These are phyloP conservation scores for Oemleria cerasiformis DNA, from an alignment of 306 rosid species.

Conservation along the genomic window DNA sequence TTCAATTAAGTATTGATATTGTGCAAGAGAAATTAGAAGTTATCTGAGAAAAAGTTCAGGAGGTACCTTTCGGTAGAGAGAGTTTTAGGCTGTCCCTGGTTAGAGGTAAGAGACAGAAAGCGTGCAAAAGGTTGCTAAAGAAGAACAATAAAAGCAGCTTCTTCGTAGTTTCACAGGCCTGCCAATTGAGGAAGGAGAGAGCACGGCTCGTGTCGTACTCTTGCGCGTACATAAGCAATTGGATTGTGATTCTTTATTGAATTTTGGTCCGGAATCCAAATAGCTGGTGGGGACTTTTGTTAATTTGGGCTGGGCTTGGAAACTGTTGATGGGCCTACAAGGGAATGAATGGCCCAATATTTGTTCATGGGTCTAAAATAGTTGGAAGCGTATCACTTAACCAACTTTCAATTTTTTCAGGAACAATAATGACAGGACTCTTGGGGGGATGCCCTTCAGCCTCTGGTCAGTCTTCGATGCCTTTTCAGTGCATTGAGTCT, in stretches of 20 bases:
- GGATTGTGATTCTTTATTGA: not conserved
- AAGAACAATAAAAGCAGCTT: not conserved
- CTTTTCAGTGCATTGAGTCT: no score
- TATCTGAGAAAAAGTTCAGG: not conserved
- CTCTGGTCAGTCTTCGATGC: no score
- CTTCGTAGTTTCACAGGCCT: not conserved
- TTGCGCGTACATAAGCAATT: not conserved
- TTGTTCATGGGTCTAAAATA: no score
- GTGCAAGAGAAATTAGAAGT: not conserved
- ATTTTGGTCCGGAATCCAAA: not conserved
- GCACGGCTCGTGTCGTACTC: not conserved
- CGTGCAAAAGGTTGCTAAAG: constrained; percentile 1
- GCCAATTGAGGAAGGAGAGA: not conserved
- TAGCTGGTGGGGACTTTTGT: not conserved
- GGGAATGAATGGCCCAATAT: no score
- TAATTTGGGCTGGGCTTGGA: not conserved
- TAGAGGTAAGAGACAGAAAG: not conserved
- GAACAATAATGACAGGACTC: no score
- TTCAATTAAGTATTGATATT: not conserved
- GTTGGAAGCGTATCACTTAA: no score
- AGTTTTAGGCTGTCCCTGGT: not conserved
- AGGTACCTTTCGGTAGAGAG: not conserved
- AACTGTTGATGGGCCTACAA: not conserved
- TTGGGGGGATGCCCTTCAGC: no score
- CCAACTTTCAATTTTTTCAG: no score